Percentiles rank a stretch among this genome's conserved stretches.
Conservation (phyloP, 1,284 basidiomycete genomes). For the Ganoderma lucidum region DNA sequence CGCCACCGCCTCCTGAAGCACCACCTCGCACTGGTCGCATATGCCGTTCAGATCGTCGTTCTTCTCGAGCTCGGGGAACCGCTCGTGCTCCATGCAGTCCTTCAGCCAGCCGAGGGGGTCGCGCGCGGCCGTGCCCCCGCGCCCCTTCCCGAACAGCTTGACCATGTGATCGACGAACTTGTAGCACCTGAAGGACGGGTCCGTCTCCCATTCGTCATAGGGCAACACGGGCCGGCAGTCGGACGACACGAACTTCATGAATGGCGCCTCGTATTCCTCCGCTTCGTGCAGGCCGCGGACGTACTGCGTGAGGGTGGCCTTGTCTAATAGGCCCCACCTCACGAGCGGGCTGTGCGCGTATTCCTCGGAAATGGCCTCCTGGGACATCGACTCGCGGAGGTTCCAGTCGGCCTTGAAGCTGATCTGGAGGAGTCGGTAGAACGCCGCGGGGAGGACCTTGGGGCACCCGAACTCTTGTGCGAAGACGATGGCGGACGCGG, state of each 20-base stretch:
- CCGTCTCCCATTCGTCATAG: no score
- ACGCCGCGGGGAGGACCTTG: slow-evolving; percentile 62
- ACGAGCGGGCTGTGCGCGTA: neutral
- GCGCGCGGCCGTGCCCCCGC: neutral
- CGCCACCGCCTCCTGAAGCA: no score
- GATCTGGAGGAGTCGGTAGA: slow-evolving; percentile 59
- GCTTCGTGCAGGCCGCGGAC: slow-evolving; percentile 15
- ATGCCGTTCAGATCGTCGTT: neutral
- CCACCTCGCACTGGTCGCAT: neutral
- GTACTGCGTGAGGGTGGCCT: slow-evolving; percentile 21
- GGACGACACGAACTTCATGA: neutral
- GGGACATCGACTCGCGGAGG: neutral
- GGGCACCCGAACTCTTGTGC: slow-evolving; percentile 62
- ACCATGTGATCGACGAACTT: neutral
- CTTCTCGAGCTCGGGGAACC: neutral
- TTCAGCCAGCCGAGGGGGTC: neutral
- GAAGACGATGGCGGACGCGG: slow-evolving; percentile 44
- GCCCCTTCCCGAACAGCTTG: neutral
- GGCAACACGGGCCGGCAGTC: neutral
- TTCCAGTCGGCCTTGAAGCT: slow-evolving; percentile 20
- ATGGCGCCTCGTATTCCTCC: neutral
- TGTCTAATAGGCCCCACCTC: slow-evolving; percentile 25
- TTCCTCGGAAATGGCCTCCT: neutral
- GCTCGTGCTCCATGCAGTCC: neutral
- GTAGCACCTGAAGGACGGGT: neutral